These are phyloP conservation scores for Verticillium dahliae DNA, from an alignment of 2,329 filamentous ascomycete genomes.

Conservation along the genomic window DNA sequence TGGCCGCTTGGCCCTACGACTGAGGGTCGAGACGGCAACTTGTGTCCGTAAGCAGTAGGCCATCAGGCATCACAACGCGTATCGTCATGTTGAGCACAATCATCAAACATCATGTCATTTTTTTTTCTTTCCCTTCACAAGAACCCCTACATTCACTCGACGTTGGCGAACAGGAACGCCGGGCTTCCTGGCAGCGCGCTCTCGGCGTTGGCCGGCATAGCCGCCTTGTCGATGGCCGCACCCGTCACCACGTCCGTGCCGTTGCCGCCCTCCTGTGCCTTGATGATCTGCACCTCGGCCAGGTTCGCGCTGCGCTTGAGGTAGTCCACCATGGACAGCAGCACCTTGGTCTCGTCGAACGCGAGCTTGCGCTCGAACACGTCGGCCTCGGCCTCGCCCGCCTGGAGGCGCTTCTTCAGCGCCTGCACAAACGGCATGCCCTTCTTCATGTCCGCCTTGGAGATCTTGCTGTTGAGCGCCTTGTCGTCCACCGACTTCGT, in stretches of 20 bases:
- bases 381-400: conserved; percentile 56
- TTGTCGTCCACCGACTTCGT: conserved; percentile 70
- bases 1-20: not conserved
- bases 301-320: conserved; percentile 70
- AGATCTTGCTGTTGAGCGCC: conserved; percentile 68
- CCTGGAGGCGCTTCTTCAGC: conserved; percentile 75
- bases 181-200: conserved; percentile 76
- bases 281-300: conserved; percentile 64
- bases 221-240: conserved; percentile 50
- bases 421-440: conserved; percentile 94
- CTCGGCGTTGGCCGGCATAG: conserved; percentile 56
- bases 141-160: conserved; percentile 31
- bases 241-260: conserved; percentile 48
- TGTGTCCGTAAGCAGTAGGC: too few species aligned
- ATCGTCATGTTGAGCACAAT: not conserved
- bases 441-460: conserved; percentile 90
- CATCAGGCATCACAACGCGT: too few species aligned
- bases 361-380: conserved; percentile 80
- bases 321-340: conserved; percentile 71
- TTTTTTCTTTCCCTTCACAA: not conserved
- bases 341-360: conserved; percentile 75
- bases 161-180: conserved; percentile 80
- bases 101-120: conserved; percentile 1
- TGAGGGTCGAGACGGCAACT: too few species aligned
- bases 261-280: conserved; percentile 61